Conservation (phyloP, 2,329 filamentous ascomycete species). For the Aureobasidium sp. region DNA sequence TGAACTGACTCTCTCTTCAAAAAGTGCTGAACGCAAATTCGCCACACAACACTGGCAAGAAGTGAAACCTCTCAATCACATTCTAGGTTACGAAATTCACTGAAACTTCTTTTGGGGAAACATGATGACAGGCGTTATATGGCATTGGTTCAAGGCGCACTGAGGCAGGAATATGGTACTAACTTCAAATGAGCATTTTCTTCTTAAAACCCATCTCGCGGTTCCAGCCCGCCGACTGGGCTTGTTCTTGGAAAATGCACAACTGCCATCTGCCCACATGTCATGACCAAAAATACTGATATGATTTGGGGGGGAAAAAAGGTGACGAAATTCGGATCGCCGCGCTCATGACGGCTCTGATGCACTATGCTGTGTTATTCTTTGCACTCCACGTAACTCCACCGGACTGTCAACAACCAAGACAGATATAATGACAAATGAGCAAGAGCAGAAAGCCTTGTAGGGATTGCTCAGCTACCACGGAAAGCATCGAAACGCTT, state of each 20-base stretch:
- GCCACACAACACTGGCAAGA: neutral
- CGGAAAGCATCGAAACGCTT: slow-evolving; percentile 79
- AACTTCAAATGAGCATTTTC: neutral
- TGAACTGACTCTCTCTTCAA: too few species aligned
- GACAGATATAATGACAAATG: neutral
- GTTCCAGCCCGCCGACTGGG: neutral
- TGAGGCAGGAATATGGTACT: neutral
- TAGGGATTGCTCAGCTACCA: slow-evolving; percentile 21
- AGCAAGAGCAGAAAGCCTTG: neutral
- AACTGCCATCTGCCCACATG: neutral
- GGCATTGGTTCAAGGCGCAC: neutral
- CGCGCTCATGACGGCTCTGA: neutral
- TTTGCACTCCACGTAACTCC: neutral
- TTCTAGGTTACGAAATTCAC: neutral
- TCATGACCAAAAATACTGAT: neutral
- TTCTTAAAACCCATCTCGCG: neutral
- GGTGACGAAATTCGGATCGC: neutral
- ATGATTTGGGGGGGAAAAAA: neutral
- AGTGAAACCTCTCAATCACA: neutral
- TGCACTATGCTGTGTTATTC: slow-evolving; percentile 2
- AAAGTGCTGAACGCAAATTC: neutral
- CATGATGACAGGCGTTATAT: neutral
- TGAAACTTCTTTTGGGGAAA: neutral
- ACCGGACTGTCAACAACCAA: neutral
- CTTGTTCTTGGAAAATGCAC: neutral